A percentile compares a stretch with the other conserved stretches of the same genome.
Evolutionary conservation across 2,329 filamentous ascomycete genomes (phyloP).

Genomic region (Cladophialophora yegresii): DNA sequence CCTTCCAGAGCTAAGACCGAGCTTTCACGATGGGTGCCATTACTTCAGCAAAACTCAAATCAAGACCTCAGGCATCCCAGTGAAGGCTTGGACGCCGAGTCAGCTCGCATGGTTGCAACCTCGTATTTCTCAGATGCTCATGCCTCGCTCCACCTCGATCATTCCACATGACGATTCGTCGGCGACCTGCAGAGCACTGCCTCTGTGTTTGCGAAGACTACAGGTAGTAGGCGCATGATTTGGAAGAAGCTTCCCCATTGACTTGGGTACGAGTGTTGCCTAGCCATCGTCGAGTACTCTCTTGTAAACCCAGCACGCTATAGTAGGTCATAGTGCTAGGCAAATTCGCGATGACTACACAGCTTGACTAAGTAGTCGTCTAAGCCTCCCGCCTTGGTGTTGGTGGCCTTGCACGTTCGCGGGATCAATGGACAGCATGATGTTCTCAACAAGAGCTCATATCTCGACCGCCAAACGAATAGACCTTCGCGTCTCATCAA

Average conservation of each 20-base stretch:
- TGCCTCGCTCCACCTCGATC: background rate
- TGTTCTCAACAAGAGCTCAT: background rate
- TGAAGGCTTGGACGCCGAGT: background rate
- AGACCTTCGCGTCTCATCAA: background rate
- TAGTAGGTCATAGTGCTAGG: background rate
- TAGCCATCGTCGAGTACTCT: background rate
- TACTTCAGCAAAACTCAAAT: background rate
- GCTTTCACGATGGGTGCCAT: background rate
- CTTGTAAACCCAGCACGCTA: background rate
- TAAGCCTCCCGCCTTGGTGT: background rate
- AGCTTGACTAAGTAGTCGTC: background rate
- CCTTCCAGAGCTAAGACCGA: background rate
- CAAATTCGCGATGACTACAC: background rate
- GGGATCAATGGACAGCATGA: background rate
- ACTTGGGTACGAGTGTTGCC: background rate
- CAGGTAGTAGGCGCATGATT: background rate
- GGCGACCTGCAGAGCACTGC: background rate
- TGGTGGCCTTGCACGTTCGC: background rate
- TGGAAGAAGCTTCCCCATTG: background rate
- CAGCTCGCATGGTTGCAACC: background rate
- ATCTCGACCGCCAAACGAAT: background rate
- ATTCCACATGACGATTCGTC: background rate
- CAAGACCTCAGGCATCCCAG: background rate
- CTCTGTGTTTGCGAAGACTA: background rate
- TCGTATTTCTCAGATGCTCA: background rate